Conservation (phyloP, 192 early-diverging fungal species). For the Podila horticola region DNA sequence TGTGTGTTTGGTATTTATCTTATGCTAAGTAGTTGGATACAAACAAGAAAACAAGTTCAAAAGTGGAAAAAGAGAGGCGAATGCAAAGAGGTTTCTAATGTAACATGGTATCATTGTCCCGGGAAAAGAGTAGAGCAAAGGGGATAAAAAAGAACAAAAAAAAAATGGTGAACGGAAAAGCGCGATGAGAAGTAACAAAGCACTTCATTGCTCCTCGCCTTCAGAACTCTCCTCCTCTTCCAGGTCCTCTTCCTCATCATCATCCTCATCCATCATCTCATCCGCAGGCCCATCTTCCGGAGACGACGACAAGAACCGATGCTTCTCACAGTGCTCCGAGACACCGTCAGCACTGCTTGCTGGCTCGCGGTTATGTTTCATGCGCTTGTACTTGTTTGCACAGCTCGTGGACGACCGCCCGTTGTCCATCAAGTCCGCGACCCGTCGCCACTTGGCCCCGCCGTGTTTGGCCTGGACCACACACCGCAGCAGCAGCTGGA, state of each 20-base stretch:
- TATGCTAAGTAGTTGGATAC: background rate
- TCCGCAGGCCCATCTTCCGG: background rate
- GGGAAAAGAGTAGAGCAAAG: no score
- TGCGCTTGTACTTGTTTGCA: conserved; percentile 2
- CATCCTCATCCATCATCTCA: background rate
- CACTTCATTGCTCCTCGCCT: background rate
- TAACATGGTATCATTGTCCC: no score
- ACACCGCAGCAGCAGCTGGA: background rate
- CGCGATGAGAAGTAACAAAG: background rate
- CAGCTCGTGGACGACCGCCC: background rate
- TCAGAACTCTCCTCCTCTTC: background rate
- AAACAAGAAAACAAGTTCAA: background rate
- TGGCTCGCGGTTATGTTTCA: background rate
- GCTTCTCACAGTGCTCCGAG: background rate
- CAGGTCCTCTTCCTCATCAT: background rate
- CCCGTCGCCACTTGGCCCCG: background rate
- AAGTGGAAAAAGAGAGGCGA: background rate
- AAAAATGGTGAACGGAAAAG: background rate
- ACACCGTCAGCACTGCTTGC: background rate
- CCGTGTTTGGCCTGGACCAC: background rate
- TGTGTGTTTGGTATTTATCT: background rate
- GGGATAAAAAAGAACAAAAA: background rate
- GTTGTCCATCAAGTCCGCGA: background rate
- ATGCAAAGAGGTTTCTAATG: background rate
- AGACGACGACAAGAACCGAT: background rate